Evolutionary conservation across 805 yeast genomes (phyloP).

Genomic region (Kodamaea fukazawae): DNA sequence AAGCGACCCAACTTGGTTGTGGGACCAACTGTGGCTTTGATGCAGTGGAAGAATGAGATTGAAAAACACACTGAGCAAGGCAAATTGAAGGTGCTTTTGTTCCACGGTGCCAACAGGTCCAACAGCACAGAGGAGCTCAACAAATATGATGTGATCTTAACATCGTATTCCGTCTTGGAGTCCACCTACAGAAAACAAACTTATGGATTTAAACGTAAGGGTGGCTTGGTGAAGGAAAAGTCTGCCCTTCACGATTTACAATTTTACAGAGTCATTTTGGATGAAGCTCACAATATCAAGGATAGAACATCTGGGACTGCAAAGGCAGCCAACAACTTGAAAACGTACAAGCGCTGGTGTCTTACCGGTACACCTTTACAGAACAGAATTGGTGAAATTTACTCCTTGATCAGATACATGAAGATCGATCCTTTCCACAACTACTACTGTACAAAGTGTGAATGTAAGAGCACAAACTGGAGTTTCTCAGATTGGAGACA

Average conservation of each 20-base stretch:
- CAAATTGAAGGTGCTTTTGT: slow-evolving; percentile 62
- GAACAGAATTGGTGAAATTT: slow-evolving; percentile 94
- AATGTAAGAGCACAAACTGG: slow-evolving; percentile 83
- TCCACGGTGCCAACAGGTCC: slow-evolving; percentile 83
- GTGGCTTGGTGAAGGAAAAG: slow-evolving; percentile 66
- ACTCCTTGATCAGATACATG: slow-evolving; percentile 84
- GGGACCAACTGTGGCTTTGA: slow-evolving; percentile 97
- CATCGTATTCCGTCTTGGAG: slow-evolving; percentile 91
- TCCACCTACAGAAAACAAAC: slow-evolving; percentile 79
- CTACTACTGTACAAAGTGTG: slow-evolving; percentile 92
- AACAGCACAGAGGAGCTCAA: slow-evolving; percentile 53
- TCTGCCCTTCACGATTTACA: slow-evolving; percentile 70
- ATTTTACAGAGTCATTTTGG: slow-evolving; percentile 84
- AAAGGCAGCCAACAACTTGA: slow-evolving; percentile 76
- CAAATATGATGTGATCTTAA: slow-evolving; percentile 74
- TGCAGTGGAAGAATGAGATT: slow-evolving; percentile 97
- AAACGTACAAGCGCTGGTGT: slow-evolving; percentile 82
- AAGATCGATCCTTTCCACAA: slow-evolving; percentile 81
- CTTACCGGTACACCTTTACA: slow-evolving; percentile 95
- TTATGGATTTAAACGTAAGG: slow-evolving; percentile 78
- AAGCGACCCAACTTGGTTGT: slow-evolving; percentile 82
- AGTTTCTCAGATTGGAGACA: slow-evolving; percentile 74
- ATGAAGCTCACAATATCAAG: slow-evolving; percentile 97
- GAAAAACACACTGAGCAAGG: slow-evolving; percentile 73
- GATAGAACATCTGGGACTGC: slow-evolving; percentile 94